phyloP scores from a whole-genome alignment of 352 stramenopile species.

The Pythium myriotylum region DNA sequence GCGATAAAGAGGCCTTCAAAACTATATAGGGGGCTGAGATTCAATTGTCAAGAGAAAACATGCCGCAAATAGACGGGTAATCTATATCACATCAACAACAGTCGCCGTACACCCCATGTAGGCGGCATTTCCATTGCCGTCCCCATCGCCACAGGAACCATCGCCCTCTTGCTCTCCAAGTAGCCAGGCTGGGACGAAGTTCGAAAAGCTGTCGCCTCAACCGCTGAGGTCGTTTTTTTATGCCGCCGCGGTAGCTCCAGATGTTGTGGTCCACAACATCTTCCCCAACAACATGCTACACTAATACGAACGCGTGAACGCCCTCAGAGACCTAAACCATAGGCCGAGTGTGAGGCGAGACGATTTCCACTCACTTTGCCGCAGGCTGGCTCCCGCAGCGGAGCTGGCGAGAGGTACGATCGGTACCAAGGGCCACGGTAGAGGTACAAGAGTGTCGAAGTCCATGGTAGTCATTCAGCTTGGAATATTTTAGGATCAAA shows the following conservation, averaged over 20 bases:
- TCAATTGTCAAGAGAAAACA: no score
- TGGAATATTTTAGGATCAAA: no score
- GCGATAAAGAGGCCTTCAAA: no score
- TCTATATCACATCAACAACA: constrained; percentile 29
- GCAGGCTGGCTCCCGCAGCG: no score
- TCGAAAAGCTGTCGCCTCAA: constrained; percentile 5
- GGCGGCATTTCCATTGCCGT: constrained; percentile 35
- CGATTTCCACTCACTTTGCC: no score
- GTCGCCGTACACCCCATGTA: constrained; percentile 16
- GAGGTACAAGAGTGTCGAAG: no score
- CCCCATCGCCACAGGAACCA: constrained; percentile 28
- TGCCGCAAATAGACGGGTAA: no score
- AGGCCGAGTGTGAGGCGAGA: no score
- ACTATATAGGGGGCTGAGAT: no score
- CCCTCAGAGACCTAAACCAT: constrained; percentile 20
- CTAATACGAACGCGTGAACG: constrained; percentile 40
- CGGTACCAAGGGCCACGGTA: no score
- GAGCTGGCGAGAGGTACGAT: no score
- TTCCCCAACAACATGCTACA: constrained; percentile 53
- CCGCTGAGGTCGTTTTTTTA: constrained; percentile 22
- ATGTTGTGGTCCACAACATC: constrained; percentile 29
- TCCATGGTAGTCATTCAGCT: no score
- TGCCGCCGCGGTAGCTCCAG: constrained; percentile 13
- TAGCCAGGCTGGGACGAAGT: not conserved
- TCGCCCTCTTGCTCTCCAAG: constrained; percentile 26